Percentiles rank a stretch among this genome's conserved stretches.
Evolutionary conservation across 306 rosid genomes (phyloP).

Genomic region (Ziziphus jujuba): DNA sequence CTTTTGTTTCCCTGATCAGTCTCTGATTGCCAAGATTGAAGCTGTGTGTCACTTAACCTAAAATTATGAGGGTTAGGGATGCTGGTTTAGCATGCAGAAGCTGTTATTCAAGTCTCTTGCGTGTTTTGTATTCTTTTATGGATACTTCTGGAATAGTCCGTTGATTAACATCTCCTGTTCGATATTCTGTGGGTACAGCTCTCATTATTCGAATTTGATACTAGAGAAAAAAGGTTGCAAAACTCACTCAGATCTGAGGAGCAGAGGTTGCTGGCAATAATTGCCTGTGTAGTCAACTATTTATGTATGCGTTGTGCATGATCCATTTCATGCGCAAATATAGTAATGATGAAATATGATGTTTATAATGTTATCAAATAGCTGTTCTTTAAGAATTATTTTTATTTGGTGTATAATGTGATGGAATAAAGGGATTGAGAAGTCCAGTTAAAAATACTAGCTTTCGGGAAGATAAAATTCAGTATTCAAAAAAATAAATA

Average conservation of each 20-base stretch:
- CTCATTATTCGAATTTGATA: not conserved
- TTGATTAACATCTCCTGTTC: too few species aligned
- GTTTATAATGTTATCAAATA: not conserved
- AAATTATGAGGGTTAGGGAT: not conserved
- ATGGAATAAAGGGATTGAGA: too few species aligned
- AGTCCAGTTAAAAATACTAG: too few species aligned
- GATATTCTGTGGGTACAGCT: too few species aligned
- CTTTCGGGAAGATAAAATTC: too few species aligned
- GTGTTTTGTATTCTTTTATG: too few species aligned
- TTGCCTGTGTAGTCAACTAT: too few species aligned
- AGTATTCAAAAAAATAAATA: too few species aligned
- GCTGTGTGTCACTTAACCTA: slow-evolving; percentile 5
- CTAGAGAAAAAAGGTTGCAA: too few species aligned
- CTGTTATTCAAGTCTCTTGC: not conserved
- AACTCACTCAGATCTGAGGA: too few species aligned
- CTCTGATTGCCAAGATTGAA: not conserved
- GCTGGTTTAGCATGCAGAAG: slow-evolving; percentile 1
- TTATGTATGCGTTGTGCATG: not conserved
- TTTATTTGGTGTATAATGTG: not conserved
- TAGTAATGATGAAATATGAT: not conserved
- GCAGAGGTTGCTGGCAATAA: too few species aligned
- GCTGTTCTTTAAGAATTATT: not conserved
- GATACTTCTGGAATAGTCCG: too few species aligned
- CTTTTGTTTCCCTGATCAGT: slow-evolving; percentile 6
- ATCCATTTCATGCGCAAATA: not conserved